Base-by-base conservation (phyloP, 1,284 basidiomycete species). In the Marasmius oreades region DNA sequence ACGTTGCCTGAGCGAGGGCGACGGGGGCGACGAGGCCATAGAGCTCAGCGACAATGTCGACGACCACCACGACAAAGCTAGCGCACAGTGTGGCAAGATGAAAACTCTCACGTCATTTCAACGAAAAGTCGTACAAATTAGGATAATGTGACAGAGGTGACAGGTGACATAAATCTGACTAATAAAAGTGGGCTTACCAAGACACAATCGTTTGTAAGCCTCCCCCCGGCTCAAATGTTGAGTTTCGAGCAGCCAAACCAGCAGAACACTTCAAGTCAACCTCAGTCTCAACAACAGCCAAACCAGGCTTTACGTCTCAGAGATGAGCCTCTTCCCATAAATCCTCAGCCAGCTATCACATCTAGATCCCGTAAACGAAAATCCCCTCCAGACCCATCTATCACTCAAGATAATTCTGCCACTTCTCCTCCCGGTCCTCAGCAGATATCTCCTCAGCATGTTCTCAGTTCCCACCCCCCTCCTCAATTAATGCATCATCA, bases 231-330 rank as follows among this genome's bases (percentile, higher is more conserved):
- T 18, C 33, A 53, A 18, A 57, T 48, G 55, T 33, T 52, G 33
- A 48, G 52, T 37, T 53, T 53, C 39, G 39, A 53, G 36, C 18
- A 46, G 20, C 18, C 44, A 24, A 48, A 55, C 47, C 31, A 16
- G n/a, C 37, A 20, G 23, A 18, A 37, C 26, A 7, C 28, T 22
- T n/a, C n/a, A 23, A 10, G 31, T 52, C 51, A 37, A 23, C 12
- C 37, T 37, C 51, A 50, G 28, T 26, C 28, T 16, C 28, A 31
- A 20, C 39, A 42, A 20, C 39, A 42, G 16, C 39, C 39, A 42
- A 42, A 42, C 20, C 39, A 42, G 57, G 76, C 81, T 34, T 84
- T 88, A 78, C 81, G 83, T 64, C 77, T 88, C 36, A 79, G 81
- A 63, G 84, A 87, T 48, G 83, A 85, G 51, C 77, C 74, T 51